Conservation (phyloP, 2,329 filamentous ascomycete species). For the Epichloe festucae region DNA sequence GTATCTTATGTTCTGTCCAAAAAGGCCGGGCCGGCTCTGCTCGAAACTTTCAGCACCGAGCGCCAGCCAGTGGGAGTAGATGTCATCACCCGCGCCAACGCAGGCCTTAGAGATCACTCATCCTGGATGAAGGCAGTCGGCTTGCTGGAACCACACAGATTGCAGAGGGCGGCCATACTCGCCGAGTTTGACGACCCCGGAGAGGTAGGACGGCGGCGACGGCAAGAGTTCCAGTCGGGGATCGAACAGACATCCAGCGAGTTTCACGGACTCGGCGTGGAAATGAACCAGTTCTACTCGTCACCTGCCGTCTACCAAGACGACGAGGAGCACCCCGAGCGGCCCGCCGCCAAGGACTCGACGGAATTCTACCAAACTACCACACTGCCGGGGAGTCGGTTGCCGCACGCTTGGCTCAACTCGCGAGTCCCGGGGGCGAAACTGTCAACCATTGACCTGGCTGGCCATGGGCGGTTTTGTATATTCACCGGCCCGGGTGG, state of each 20-base stretch:
- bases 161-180: conserved; percentile 25
- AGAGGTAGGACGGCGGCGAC: conserved; percentile 22
- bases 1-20: conserved; percentile 29
- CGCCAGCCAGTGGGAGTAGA: conserved; percentile 34
- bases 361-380: conserved; percentile 29
- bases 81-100: conserved; percentile 42
- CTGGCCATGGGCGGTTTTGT: conserved; percentile 39
- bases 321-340: conserved; percentile 28
- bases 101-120: conserved; percentile 39
- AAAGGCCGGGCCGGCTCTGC: conserved; percentile 21
- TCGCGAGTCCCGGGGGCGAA: conserved; percentile 28
- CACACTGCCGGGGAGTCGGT: conserved; percentile 45
- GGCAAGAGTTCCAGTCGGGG: conserved; percentile 26
- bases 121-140: conserved; percentile 33
- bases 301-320: conserved; percentile 29
- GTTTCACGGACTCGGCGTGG: conserved; percentile 42
- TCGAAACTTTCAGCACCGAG: conserved; percentile 31
- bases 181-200: conserved; percentile 27
- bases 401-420: conserved; percentile 53
- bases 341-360: conserved; percentile 21
- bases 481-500: conserved; percentile 44
- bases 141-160: conserved; percentile 23
- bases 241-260: conserved; percentile 32
- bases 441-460: conserved; percentile 46
- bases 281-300: conserved; percentile 46